A percentile compares a stretch with the other conserved stretches of the same genome.
Evolutionary conservation across 148 eudicot genomes (phyloP).

Genomic region (Vaccinium macrocarpon): DNA sequence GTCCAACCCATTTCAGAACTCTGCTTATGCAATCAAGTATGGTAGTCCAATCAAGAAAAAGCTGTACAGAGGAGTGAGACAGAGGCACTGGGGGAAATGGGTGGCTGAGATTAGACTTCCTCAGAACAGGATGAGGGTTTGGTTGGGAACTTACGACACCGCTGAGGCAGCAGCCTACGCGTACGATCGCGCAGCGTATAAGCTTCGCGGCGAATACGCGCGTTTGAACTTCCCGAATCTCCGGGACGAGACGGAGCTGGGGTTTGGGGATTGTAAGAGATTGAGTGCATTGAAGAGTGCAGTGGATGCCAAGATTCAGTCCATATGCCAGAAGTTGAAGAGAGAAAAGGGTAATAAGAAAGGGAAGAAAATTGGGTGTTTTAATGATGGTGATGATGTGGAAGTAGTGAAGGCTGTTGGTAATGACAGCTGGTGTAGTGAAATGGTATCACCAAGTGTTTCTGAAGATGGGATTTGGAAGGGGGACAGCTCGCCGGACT

Average conservation of each 20-base stretch:
- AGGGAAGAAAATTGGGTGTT: slow-evolving; percentile 30
- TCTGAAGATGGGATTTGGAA: slow-evolving; percentile 59
- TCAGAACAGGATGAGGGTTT: slow-evolving; percentile 84
- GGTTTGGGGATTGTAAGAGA: slow-evolving; percentile 48
- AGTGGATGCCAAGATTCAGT: slow-evolving; percentile 81
- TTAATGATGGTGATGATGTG: neutral
- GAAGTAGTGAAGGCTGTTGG: slow-evolving; percentile 24
- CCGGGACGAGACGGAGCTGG: slow-evolving; percentile 44
- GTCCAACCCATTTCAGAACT: slow-evolving; percentile 16
- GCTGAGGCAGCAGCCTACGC: slow-evolving; percentile 95
- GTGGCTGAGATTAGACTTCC: slow-evolving; percentile 95
- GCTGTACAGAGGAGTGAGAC: slow-evolving; percentile 92
- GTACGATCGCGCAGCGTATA: slow-evolving; percentile 89
- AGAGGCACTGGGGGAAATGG: slow-evolving; percentile 99
- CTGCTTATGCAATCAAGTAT: neutral
- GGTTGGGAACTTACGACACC: slow-evolving; percentile 91
- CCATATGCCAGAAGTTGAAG: slow-evolving; percentile 69
- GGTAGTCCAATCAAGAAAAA: slow-evolving; percentile 48
- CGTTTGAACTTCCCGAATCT: slow-evolving; percentile 73
- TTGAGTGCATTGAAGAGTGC: slow-evolving; percentile 55
- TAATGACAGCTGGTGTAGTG: neutral
- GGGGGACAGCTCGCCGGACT: slow-evolving; percentile 39
- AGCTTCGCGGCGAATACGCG: slow-evolving; percentile 89
- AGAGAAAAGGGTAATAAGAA: slow-evolving; percentile 46
- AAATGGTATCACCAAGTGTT: slow-evolving; percentile 34